Conservation (phyloP, 768 basidiomycete genomes). For the Clavaria fumosa region DNA sequence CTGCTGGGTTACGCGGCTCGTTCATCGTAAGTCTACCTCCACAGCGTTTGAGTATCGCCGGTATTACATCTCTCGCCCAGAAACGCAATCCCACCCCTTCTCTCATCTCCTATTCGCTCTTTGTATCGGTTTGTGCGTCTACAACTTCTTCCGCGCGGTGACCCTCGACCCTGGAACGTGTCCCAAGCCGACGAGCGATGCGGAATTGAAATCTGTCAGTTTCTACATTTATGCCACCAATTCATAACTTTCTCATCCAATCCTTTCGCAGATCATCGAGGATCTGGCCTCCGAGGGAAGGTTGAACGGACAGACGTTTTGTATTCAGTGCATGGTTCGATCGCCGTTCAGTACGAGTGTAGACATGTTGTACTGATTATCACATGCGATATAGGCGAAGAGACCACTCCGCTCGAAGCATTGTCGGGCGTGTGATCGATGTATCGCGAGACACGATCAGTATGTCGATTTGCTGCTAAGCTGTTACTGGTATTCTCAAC, state of each 20-base stretch:
- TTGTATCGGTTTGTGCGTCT: conserved; percentile 52
- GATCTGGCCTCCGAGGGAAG: conserved; percentile 77
- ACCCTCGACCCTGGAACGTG: conserved; percentile 83
- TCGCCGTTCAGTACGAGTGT: no score
- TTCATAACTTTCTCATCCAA: not conserved
- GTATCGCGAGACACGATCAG: conserved; percentile 88
- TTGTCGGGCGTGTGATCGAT: conserved; percentile 82
- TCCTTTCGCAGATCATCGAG: conserved; percentile 61
- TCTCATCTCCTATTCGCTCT: conserved; percentile 67
- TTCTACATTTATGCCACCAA: not conserved
- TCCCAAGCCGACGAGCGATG: conserved; percentile 66
- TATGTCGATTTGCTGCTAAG: conserved; percentile 26
- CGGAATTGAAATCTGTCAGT: conserved; percentile 74
- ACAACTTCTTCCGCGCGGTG: conserved; percentile 85
- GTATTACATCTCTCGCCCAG: conserved; percentile 25
- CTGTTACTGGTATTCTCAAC: not conserved
- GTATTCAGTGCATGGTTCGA: conserved; percentile 94
- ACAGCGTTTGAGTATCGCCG: conserved; percentile 15
- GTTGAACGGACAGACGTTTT: conserved; percentile 92
- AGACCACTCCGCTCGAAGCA: conserved; percentile 93
- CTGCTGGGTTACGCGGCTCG: conserved; percentile 65
- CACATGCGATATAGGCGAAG: conserved; percentile 34
- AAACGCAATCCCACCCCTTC: conserved; percentile 61
- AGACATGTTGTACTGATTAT: no score
- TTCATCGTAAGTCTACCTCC: conserved; percentile 37